A percentile compares a stretch with the other conserved stretches of the same genome.
phyloP scores from a whole-genome alignment of 305 asterid species.

The Plantago rigida region DNA sequence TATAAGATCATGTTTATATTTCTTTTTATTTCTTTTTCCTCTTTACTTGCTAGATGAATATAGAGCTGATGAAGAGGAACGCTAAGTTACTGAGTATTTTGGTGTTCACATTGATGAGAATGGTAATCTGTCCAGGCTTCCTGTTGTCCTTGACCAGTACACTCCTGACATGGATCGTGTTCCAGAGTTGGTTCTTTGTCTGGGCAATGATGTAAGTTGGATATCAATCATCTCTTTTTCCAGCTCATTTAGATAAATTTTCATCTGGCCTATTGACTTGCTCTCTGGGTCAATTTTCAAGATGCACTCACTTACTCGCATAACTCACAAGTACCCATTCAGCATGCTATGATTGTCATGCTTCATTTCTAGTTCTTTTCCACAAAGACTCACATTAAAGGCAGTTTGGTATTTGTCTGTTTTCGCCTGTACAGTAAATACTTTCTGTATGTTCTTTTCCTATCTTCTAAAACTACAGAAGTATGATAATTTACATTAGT shows the following conservation, averaged over 20 bases:
- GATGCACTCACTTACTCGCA: neutral
- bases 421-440: neutral
- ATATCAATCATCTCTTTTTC: slow-evolving; percentile 19
- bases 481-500: neutral
- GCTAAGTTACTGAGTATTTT: slow-evolving; percentile 75
- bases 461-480: neutral
- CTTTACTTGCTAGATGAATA: slow-evolving; percentile 53
- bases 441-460: neutral
- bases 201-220: slow-evolving; percentile 92
- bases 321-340: neutral
- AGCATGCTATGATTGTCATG: neutral
- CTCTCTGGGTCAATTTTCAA: neutral
- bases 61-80: slow-evolving; percentile 63
- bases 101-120: slow-evolving; percentile 53
- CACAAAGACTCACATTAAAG: neutral
- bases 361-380: no score
- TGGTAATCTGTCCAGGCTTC: slow-evolving; percentile 79
- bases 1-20: slow-evolving; percentile 3
- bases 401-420: neutral
- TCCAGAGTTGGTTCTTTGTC: slow-evolving; percentile 81
- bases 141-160: slow-evolving; percentile 89
- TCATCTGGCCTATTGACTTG: slow-evolving; percentile 11
- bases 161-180: slow-evolving; percentile 96
- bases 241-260: slow-evolving; percentile 3
- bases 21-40: slow-evolving; percentile 11